Base-by-base conservation (phyloP, 2,329 filamentous ascomycete genomes). In the Neocucurbitaria cava region DNA sequence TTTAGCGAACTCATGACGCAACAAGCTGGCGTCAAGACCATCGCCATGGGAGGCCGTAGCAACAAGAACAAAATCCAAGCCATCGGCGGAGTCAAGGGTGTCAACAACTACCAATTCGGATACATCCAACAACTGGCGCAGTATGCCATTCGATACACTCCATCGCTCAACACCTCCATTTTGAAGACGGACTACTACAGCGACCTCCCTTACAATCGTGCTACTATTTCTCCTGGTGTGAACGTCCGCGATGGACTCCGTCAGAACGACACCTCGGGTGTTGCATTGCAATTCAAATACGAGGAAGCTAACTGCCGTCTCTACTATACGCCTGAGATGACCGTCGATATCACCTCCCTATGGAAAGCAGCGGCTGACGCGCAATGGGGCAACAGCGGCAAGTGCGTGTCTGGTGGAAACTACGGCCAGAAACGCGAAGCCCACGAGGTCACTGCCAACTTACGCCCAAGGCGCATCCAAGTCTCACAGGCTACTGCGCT, bases 1-100 rank as follows among this genome's bases (percentile, higher is more conserved):
- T 85, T 85, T 56, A 78, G 79, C 10, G 82, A 87, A 59, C 78
- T 86, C 61, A 74, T 87, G 62, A 79, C 79, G 21, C 70, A 79
- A 23, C 78, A 84, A 54, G 83, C 76, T 20, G 80, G 81, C 30
- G 81, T 86, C n/a, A 81, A 81, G 71, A 82, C 79, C 4, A 78
- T 81, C 48, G 82, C 80, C 5, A 74, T 85, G 53, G 84, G 84
- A 23, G 84, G 84, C 20, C 75, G 76, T 40, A 71, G 69, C 30
- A 76, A 77, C 43, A 64, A 73, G 30, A 79, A 81, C 1, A 74
- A 75, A 1, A 85, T 85, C 52, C 83, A 85, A 68, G 82, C 81
- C 18, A 76, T 85, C 2, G 82, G 82, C 39, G 83, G 82, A 13
- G 77, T 82, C 58, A 84, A 85, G 68, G 83, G 83, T 9, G 68